Evolutionary conservation across 2,329 filamentous ascomycete species (phyloP), one percentile per base, ranked within the genome.

Genomic region (Ophiostoma triangulosporum): DNA sequence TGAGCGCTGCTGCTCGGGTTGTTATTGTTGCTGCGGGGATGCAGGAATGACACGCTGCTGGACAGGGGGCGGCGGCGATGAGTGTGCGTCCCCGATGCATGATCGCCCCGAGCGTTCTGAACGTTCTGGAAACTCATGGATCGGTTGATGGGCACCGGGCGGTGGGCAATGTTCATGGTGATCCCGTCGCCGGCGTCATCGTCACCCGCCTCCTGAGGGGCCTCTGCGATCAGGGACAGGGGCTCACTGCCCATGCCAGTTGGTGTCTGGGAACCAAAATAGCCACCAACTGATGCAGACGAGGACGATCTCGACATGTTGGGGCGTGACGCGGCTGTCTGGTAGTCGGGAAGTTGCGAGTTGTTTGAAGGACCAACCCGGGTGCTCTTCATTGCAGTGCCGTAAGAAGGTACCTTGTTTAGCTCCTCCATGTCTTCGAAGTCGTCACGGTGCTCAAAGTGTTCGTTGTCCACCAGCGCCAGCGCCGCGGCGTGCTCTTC

Each of bases 321-420:
- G 14, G 45, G 24, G 20, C 48, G 33, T 12, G 53, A 52, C 43
- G 77, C 68, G 1, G 78, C 82, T 2, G 82, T 76, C 54, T 75
- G 69, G 62, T 89, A 89, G 62, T 86, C 80, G 0, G 85, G 85
- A 6, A 87, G 73, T 12, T 66, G 66, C 5, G 70, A 65, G 4
- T 50, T 29, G 31, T 72, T 73, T 72, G 6, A 73, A 66, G 43
- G 71, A 32, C 77, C 73, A 15, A 80, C 76, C 9, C 57, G 54
- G 5, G 81, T 78, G 0, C 81, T 78, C 58, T 78, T 79, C 26
- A 88, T 78, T 0, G 86, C 86, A 1, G 86, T 89, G 15, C 77
- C 76, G 64, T 90, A 90, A 54, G 85, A 89, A 1, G 86, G 86
- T 2, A 90, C 85, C 59, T 84, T 84, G 64, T 75, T 84, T 40